Conservation (phyloP, 306 rosid species). For the Glycine soja region DNA sequence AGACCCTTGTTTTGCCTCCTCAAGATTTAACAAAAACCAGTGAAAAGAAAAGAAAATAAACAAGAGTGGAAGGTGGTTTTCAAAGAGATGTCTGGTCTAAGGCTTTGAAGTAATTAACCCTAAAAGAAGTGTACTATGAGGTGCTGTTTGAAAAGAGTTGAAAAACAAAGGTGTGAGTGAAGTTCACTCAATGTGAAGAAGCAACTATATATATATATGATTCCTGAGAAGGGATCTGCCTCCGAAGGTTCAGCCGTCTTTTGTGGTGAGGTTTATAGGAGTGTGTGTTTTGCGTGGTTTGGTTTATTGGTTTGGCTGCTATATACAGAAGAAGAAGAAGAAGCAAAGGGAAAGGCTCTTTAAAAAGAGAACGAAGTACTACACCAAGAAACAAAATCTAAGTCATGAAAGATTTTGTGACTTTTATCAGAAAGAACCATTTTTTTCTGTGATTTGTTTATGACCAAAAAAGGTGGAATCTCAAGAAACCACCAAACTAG, state of each 20-base stretch:
- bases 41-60: neutral
- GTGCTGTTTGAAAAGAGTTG: neutral
- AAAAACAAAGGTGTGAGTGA: constrained; percentile 44
- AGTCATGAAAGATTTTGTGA: constrained; percentile 9
- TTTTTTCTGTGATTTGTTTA: constrained; percentile 23
- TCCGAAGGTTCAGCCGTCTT: constrained; percentile 98
- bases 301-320: constrained; percentile 41
- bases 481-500: constrained; percentile 56
- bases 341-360: constrained; percentile 17
- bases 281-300: constrained; percentile 53
- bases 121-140: constrained; percentile 24
- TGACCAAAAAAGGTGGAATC: constrained; percentile 63
- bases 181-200: constrained; percentile 61
- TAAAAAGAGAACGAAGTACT: too few relatives aligned
- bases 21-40: neutral
- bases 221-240: constrained; percentile 76
- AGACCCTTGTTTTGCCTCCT: constrained; percentile 18
- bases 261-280: constrained; percentile 73
- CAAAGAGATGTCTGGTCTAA: neutral
- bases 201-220: constrained; percentile 77
- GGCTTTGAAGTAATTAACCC: constrained; percentile 32
- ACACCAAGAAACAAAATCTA: constrained; percentile 56
- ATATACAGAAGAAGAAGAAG: constrained; percentile 48
- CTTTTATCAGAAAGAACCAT: constrained; percentile 8
- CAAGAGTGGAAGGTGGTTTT: too few relatives aligned